A percentile compares a stretch with the other conserved stretches of the same genome.
phyloP scores from a whole-genome alignment of 2,329 filamentous ascomycete species.

The Pseudovirgaria hyperparasitica region DNA sequence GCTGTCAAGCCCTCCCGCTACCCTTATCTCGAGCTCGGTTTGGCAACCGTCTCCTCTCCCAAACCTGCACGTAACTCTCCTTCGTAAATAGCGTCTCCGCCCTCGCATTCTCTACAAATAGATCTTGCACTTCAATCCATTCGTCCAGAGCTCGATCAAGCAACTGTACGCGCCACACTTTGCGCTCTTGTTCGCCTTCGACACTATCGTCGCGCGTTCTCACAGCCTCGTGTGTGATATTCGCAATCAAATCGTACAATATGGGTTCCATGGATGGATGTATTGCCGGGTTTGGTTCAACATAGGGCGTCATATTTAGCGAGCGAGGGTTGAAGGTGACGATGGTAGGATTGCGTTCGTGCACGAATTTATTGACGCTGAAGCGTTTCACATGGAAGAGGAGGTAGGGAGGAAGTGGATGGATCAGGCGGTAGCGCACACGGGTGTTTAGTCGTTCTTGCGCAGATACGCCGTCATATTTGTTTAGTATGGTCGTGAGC shows the following conservation, averaged over 20 bases:
- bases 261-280: slow-evolving; percentile 69
- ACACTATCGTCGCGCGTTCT: slow-evolving; percentile 67
- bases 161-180: slow-evolving; percentile 90
- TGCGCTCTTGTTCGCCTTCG: slow-evolving; percentile 80
- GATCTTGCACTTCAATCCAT: slow-evolving; percentile 88
- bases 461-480: slow-evolving; percentile 80
- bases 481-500: slow-evolving; percentile 60
- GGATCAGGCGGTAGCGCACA: slow-evolving; percentile 76
- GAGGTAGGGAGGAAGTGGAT: slow-evolving; percentile 83
- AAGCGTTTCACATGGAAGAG: slow-evolving; percentile 96
- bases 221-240: slow-evolving; percentile 80
- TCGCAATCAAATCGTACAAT: slow-evolving; percentile 90
- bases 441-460: slow-evolving; percentile 85
- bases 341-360: slow-evolving; percentile 93
- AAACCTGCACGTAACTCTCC: slow-evolving; percentile 91
- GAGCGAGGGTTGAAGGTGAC: slow-evolving; percentile 84
- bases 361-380: slow-evolving; percentile 90
- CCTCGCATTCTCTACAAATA: slow-evolving; percentile 83
- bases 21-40: neutral
- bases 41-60: slow-evolving; percentile 62
- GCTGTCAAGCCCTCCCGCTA: too few relatives aligned
- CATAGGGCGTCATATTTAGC: slow-evolving; percentile 80
- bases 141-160: slow-evolving; percentile 68
- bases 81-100: slow-evolving; percentile 83
- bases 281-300: slow-evolving; percentile 68